Conservation (phyloP, 2,329 filamentous ascomycete genomes). For the Hypoxylon sp. region DNA sequence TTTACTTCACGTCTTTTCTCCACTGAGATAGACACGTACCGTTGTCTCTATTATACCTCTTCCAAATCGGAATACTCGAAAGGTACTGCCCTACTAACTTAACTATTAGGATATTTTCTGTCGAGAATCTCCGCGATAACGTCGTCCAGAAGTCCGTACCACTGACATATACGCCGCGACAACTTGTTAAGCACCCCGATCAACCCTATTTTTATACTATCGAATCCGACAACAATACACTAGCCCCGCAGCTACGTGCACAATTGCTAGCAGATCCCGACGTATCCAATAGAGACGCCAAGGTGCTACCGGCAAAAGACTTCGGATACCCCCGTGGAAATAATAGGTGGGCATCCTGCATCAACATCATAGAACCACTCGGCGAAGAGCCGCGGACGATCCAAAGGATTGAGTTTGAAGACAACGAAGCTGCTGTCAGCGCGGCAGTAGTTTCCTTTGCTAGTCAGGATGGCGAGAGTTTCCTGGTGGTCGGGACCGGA, state of each 20-base stretch:
- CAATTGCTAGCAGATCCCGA: conserved; percentile 80
- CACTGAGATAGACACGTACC: conserved; percentile 77
- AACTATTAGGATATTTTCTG: conserved; percentile 95
- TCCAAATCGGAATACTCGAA: no score
- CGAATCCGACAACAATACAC: conserved; percentile 91
- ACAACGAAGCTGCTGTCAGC: conserved; percentile 93
- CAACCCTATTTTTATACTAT: conserved; percentile 93
- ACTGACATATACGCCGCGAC: conserved; percentile 90
- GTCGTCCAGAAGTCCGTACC: conserved; percentile 88
- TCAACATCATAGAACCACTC: conserved; percentile 89
- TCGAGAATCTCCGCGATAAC: conserved; percentile 88
- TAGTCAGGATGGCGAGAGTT: conserved; percentile 88
- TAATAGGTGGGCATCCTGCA: conserved; percentile 95
- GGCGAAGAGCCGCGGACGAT: conserved; percentile 77
- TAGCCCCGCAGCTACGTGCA: conserved; percentile 82
- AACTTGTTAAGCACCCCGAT: conserved; percentile 89
- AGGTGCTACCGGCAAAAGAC: conserved; percentile 79
- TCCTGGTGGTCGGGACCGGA: conserved; percentile 93
- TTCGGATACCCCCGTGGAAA: conserved; percentile 90
- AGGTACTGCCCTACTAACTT: no score
- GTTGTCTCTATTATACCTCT: conserved; percentile 64
- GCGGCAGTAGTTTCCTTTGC: conserved; percentile 87
- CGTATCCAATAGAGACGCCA: conserved; percentile 79
- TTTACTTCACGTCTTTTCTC: conserved; percentile 71
- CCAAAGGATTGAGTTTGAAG: conserved; percentile 83